A percentile compares a stretch with the other conserved stretches of the same genome.
Conservation (phyloP, 768 basidiomycete genomes). For the Mycena haematopus region DNA sequence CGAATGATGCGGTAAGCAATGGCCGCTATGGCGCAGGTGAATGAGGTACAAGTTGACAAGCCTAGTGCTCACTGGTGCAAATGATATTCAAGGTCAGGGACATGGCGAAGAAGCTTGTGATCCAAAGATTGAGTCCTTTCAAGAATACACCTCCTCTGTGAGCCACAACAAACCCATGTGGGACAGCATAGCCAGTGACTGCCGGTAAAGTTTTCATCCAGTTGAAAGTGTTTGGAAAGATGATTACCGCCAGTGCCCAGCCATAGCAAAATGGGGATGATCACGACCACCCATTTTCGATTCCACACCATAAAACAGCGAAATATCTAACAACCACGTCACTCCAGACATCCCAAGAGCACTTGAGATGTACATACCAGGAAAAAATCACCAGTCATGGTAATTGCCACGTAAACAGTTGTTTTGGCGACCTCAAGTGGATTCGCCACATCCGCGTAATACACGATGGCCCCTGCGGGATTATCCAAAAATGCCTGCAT, state of each 20-base stretch:
- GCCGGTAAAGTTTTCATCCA: no score
- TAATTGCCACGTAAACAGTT: conserved; percentile 17
- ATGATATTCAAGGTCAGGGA: conserved; percentile 3
- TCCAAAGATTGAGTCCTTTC: background rate
- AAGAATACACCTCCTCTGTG: background rate
- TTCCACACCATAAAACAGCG: conserved; percentile 23
- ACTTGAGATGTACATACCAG: conserved; percentile 14
- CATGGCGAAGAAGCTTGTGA: conserved; percentile 8
- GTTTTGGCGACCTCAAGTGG: conserved; percentile 18
- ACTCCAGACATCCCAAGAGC: no score
- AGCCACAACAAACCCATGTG: background rate
- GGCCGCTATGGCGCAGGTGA: no score
- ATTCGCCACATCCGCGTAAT: conserved; percentile 11
- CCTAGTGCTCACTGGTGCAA: conserved; percentile 16
- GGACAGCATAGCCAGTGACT: conserved; percentile 18
- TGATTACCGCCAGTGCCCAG: background rate
- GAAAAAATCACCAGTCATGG: conserved; percentile 18
- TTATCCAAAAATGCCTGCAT: conserved; percentile 11
- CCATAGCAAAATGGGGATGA: conserved; percentile 15
- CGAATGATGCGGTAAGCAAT: no score
- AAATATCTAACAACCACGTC: conserved; percentile 17
- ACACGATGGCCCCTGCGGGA: conserved; percentile 10
- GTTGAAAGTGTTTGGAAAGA: no score
- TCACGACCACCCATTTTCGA: conserved; percentile 11
- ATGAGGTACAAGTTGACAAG: no score